A percentile compares a stretch with the other conserved stretches of the same genome.
These are phyloP conservation scores for Collybiopsis confluens DNA, from an alignment of 768 basidiomycete species.

Conservation along the genomic window DNA sequence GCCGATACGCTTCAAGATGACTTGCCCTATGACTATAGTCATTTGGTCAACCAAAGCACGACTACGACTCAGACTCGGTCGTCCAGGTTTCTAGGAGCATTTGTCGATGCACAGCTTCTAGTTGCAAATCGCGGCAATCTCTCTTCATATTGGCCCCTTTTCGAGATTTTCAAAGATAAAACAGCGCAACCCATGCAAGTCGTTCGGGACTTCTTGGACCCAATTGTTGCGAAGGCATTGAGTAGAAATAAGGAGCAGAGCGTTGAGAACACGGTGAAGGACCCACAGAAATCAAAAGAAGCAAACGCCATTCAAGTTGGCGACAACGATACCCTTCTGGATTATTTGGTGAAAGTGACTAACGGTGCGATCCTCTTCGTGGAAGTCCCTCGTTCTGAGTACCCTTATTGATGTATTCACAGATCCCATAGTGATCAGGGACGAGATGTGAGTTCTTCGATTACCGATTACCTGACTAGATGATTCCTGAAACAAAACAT, in stretches of 20 bases:
- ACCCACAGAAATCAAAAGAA: conserved; percentile 20
- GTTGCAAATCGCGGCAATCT: neutral
- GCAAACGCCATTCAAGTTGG: too few relatives aligned
- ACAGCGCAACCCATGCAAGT: conserved; percentile 45
- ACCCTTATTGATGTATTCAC: neutral
- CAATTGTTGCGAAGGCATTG: conserved; percentile 47
- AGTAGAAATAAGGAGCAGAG: conserved; percentile 18
- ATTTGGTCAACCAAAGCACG: neutral
- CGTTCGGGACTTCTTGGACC: conserved; percentile 48
- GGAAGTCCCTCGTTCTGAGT: too few relatives aligned
- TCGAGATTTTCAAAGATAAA: conserved; percentile 43
- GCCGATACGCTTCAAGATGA: conserved; percentile 47
- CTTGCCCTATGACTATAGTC: conserved; percentile 45
- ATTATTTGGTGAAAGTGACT: conserved; percentile 50
- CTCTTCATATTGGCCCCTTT: conserved; percentile 50
- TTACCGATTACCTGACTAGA: conserved; percentile 21
- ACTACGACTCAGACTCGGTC: conserved; percentile 11
- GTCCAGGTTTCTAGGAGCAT: neutral
- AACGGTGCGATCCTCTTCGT: conserved; percentile 33
- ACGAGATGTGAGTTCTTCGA: conserved; percentile 44
- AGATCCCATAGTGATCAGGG: neutral
- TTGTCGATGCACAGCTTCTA: neutral
- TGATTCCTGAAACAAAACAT: neutral
- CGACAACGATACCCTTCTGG: conserved; percentile 48
- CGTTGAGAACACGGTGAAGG: conserved; percentile 19